These are phyloP conservation scores for Boletus tylopilopsis DNA, from an alignment of 768 basidiomycete species.

Conservation along the genomic window DNA sequence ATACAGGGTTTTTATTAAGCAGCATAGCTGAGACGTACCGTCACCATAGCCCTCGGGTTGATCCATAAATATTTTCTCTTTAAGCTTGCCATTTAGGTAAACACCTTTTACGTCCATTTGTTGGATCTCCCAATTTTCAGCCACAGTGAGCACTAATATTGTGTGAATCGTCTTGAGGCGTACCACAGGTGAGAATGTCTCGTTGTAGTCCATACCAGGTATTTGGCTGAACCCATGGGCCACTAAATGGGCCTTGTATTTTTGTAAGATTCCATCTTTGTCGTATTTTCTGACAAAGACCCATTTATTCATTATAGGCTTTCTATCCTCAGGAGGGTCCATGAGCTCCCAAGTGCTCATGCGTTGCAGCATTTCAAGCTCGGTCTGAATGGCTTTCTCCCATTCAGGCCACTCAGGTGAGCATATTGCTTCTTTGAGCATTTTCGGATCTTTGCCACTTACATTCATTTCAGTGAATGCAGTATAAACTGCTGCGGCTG, in stretches of 20 bases:
- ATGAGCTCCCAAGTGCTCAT: conserved; percentile 23
- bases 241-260: neutral
- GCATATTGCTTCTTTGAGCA: neutral
- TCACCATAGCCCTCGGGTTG: neutral
- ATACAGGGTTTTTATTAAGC: neutral
- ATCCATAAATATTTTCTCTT: neutral
- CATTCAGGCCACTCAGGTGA: neutral
- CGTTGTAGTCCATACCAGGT: neutral
- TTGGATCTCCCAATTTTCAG: neutral
- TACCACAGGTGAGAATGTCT: neutral
- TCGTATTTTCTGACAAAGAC: conserved; percentile 14
- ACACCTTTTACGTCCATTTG: neutral
- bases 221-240: neutral
- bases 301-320: conserved; percentile 30
- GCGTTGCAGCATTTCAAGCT: neutral
- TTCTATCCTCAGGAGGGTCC: conserved; percentile 21
- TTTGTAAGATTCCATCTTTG: neutral
- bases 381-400: neutral
- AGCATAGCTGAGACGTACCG: neutral
- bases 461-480: neutral
- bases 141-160: neutral
- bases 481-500: neutral
- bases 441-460: neutral
- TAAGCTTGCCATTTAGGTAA: neutral
- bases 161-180: neutral